Evolutionary conservation across 2,329 filamentous ascomycete genomes (phyloP).

Genomic region (Cadophora gregata): DNA sequence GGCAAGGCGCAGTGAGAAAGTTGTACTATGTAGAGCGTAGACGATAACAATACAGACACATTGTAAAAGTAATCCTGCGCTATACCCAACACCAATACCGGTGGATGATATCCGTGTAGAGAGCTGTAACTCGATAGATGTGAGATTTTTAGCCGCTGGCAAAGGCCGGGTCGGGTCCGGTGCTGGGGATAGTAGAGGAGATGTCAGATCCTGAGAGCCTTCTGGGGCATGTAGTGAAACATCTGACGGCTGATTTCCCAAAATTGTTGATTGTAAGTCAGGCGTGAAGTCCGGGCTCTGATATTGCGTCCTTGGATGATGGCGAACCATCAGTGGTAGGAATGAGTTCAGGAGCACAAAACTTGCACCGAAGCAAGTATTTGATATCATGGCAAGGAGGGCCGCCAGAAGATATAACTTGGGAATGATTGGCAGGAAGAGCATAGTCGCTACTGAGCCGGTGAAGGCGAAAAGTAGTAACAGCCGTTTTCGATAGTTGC

Average conservation of each 20-base stretch:
- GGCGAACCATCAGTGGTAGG: constrained; percentile 84
- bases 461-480: constrained; percentile 83
- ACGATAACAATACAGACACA: constrained; percentile 80
- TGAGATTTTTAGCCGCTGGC: constrained; percentile 54
- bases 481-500: constrained; percentile 86
- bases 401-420: constrained; percentile 81
- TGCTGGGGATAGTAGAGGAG: constrained; percentile 51
- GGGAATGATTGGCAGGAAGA: constrained; percentile 80
- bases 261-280: constrained; percentile 34
- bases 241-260: constrained; percentile 32
- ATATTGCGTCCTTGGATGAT: constrained; percentile 62
- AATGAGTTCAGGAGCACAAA: constrained; percentile 97
- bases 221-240: constrained; percentile 30
- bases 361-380: constrained; percentile 92
- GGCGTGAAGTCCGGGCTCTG: constrained; percentile 36
- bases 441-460: constrained; percentile 84
- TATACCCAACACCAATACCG: constrained; percentile 93
- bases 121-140: constrained; percentile 74
- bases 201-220: constrained; percentile 49
- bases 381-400: constrained; percentile 85
- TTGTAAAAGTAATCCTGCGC: constrained; percentile 84
- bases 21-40: constrained; percentile 74
- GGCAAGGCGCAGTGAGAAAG: constrained; percentile 84
- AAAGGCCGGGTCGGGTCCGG: constrained; percentile 33
- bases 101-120: constrained; percentile 91